Base-by-base conservation (phyloP, 371 early-diverging fungal genomes). In the Mucor piriformis region DNA sequence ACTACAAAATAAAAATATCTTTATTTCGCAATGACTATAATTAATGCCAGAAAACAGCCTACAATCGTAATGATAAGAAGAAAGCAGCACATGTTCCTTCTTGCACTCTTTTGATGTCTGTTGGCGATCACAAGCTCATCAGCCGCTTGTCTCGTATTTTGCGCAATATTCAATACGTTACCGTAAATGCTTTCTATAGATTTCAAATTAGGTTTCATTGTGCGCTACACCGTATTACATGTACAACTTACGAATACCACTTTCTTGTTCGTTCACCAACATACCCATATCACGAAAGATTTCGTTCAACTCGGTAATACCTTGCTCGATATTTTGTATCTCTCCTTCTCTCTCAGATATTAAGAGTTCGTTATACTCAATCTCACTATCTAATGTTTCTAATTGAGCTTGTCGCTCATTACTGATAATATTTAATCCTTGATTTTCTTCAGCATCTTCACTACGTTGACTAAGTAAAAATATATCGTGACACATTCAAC, bases 261-360 rank as follows among this genome's bases (percentile, higher is more conserved):
- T 87, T 66, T 93, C 93, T 85, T 98, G 99, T 70, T 97, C 96
- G 48, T 92, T 89, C n/a, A 98, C 97, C 55, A 98, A 79, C 35
- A 95, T 93, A 5, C 96, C 95, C 51, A 98, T 72, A 75, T 97
- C 96, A 54, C 95, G 79, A 71, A 98, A 98, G 53, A 98, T 92
- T 71, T 97, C 97, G 67, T 97, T 97, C 24, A 98, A 81, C 59
- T 92, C 91, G 4, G 84, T 86, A 27, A 97, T 95, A 16, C 94
- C 95, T 54, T 87, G 85, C 67, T 97, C 98, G 56, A 98, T 96
- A 51, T 92, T 92, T 50, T 83, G 80, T 23, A 98, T 89, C 57
- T 96, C 98, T 37, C 83, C 84, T 66, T 98, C 99, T 16, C 98
- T 87, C 69, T 98, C 97, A 7, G 83, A 81, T 61, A 98, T 97